These are phyloP conservation scores for Leccinum barrowsii DNA, from an alignment of 768 basidiomycete species.

Conservation along the genomic window DNA sequence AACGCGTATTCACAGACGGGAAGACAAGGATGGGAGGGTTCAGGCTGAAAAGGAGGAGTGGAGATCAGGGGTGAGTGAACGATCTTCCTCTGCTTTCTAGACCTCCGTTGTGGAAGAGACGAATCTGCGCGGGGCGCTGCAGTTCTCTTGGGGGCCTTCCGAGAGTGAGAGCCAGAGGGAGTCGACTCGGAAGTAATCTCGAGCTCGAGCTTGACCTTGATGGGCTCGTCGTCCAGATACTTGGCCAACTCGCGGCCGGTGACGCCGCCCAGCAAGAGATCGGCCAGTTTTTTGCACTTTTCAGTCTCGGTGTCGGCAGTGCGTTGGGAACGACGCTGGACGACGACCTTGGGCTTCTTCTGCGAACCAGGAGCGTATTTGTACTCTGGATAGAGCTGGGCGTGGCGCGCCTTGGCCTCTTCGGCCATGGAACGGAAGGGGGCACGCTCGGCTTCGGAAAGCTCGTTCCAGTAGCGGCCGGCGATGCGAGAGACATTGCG, in stretches of 20 bases:
- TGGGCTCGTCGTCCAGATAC: conserved; percentile 14
- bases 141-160: conserved; percentile 9
- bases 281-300: conserved; percentile 38
- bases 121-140: not conserved
- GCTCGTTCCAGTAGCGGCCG: conserved; percentile 62
- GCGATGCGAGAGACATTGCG: conserved; percentile 70
- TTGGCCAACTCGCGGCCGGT: conserved; percentile 30
- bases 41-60: not conserved
- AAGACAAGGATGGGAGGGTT: not conserved
- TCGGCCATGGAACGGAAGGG: conserved; percentile 48
- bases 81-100: conserved; percentile 4
- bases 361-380: conserved; percentile 53
- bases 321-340: conserved; percentile 34
- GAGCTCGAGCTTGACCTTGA: not conserved
- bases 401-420: conserved; percentile 45
- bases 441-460: conserved; percentile 44
- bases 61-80: not conserved
- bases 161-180: not conserved
- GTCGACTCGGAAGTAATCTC: not conserved
- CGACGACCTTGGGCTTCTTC: conserved; percentile 19
- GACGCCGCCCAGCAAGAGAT: conserved; percentile 34
- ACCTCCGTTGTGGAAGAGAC: conserved; percentile 2
- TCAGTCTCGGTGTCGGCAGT: conserved; percentile 33
- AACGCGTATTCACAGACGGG: not conserved
- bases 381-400: conserved; percentile 53